Conservation (phyloP, 1,139 yeast species). For the Scheffersomyces quercinus region DNA sequence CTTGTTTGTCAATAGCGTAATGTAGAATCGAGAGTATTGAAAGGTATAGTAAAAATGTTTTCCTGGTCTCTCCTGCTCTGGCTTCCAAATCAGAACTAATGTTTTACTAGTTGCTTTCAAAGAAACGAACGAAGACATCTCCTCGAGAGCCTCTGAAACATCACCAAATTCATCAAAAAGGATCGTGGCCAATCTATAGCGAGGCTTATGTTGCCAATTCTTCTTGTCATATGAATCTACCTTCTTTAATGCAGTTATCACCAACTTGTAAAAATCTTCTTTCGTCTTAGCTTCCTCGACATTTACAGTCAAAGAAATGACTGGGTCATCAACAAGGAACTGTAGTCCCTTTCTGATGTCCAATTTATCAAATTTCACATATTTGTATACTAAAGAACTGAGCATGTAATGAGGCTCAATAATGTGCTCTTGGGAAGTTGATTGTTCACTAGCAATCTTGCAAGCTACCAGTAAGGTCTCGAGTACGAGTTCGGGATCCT, state of each 20-base stretch:
- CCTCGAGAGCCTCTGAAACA: constrained; percentile 55
- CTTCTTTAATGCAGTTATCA: constrained; percentile 29
- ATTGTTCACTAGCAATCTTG: constrained; percentile 36
- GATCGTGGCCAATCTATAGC: constrained; percentile 70
- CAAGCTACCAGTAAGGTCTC: constrained; percentile 44
- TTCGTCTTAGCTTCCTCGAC: constrained; percentile 13
- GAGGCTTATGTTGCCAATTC: constrained; percentile 91
- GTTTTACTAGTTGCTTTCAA: constrained; percentile 70
- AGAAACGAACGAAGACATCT: constrained; percentile 63
- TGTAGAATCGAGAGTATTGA: constrained; percentile 66
- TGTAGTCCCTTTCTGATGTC: constrained; percentile 34
- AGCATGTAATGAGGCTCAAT: constrained; percentile 76
- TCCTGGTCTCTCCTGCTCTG: constrained; percentile 89
- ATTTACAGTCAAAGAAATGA: constrained; percentile 13
- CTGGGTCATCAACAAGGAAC: constrained; percentile 37
- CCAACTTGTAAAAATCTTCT: constrained; percentile 23
- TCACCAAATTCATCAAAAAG: constrained; percentile 56
- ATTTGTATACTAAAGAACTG: constrained; percentile 61
- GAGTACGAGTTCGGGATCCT: constrained; percentile 30
- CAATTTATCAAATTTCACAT: constrained; percentile 39
- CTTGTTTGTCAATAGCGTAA: constrained; percentile 53
- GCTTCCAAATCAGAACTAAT: constrained; percentile 88
- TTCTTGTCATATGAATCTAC: constrained; percentile 67
- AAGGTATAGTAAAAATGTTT: constrained; percentile 81
- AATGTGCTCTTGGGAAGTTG: constrained; percentile 52